These are phyloP conservation scores for Anaeromyces robustus DNA, from an alignment of 192 early-diverging fungal genomes.

Conservation along the genomic window DNA sequence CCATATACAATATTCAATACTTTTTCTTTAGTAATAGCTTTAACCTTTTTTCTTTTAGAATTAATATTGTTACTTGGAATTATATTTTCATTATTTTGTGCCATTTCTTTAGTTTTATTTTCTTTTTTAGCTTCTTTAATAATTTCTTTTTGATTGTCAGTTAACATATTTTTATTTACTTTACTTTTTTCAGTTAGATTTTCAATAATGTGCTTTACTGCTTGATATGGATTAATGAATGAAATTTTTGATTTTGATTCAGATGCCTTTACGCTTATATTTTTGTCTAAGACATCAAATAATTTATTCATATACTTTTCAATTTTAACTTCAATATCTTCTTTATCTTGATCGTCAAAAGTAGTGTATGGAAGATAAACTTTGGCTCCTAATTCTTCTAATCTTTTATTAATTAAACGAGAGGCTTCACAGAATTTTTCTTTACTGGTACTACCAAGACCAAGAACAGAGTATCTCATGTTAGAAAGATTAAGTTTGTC, in stretches of 20 bases:
- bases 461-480: slow-evolving; percentile 68
- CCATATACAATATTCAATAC: slow-evolving; percentile 54
- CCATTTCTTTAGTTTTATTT: background rate
- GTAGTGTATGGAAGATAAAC: background rate
- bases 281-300: background rate
- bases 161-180: too few relatives aligned
- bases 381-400: background rate
- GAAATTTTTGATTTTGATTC: too few relatives aligned
- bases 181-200: too few relatives aligned
- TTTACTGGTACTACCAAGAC: slow-evolving; percentile 51
- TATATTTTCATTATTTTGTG: background rate
- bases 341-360: background rate
- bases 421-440: background rate
- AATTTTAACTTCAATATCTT: background rate
- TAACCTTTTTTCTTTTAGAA: background rate
- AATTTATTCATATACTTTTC: background rate
- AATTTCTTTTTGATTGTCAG: too few relatives aligned
- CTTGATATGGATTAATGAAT: too few relatives aligned
- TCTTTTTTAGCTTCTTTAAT: background rate
- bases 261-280: too few relatives aligned
- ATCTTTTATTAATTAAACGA: background rate
- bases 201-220: too few relatives aligned
- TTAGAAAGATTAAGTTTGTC: slow-evolving; percentile 44
- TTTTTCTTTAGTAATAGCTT: background rate
- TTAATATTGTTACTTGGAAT: background rate